Base-by-base conservation (phyloP, 495 filamentous ascomycete species). In the Lindgomyces ingoldianus region DNA sequence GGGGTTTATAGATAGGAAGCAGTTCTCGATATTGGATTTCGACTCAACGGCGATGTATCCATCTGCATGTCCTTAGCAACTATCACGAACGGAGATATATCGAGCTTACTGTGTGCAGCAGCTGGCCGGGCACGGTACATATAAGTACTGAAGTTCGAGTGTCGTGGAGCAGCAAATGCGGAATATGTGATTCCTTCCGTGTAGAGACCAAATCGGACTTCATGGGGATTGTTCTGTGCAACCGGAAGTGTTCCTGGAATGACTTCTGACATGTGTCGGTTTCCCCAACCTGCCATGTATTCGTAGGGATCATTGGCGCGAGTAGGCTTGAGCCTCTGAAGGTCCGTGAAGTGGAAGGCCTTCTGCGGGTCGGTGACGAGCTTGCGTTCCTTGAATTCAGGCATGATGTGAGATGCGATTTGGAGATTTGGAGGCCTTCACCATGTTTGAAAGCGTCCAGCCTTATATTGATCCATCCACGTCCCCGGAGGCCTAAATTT, bases 341-440 rank as follows among this genome's bases (percentile, higher is more conserved):
- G 75, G 51, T 79, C 77, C 21, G 77, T 77, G 54, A 75, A 79
- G 65, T 79, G 77, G 57, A 79, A 79, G 68, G 73, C 75, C 65
- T 76, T 76, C 53, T 74, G 73, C 18, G 76, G 70, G 71, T 79
- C 76, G 27, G 73, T 77, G 65, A 69, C 61, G 14, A 68, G 65
- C 30, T 51, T 27, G 51, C 74, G 67, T 57, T 69, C 61, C 39
- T 72, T 72, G 60, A 76, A 57, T 25, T 62, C 51, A 10, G 58
- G 59, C 65, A 68, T 68, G 19, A 22, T 62, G 52, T 44, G 26
- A n/a, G 27, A 19, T 30, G 49, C 55, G 50, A 29, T 8, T 24
- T 49, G 19, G 22, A 19, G 41, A 14, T 48, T 49, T 61, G 53
- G 26, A 12, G 57, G 21, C 33, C 16, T 3, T 68, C 53, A 49